phyloP scores from a whole-genome alignment of 805 yeast species.

The Kodamaea laetipori region DNA sequence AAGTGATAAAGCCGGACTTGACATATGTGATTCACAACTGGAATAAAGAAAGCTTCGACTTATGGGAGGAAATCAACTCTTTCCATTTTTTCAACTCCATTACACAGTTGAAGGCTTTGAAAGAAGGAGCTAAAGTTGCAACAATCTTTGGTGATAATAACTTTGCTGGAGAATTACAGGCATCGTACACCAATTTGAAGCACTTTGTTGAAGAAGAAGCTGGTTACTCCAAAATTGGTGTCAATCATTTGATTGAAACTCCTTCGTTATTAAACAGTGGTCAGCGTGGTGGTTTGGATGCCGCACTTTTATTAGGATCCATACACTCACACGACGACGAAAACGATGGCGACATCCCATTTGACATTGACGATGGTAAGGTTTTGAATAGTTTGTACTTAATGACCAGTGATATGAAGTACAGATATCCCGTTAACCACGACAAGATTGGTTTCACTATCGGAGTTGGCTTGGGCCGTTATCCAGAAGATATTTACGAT shows the following conservation, averaged over 20 bases:
- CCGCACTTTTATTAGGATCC: slow-evolving; percentile 64
- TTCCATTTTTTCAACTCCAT: slow-evolving; percentile 78
- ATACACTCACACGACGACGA: slow-evolving; percentile 47
- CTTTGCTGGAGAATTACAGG: slow-evolving; percentile 31
- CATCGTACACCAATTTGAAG: slow-evolving; percentile 36
- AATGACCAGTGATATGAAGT: slow-evolving; percentile 67
- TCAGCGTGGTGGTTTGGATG: slow-evolving; percentile 71
- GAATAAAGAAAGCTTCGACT: slow-evolving; percentile 71
- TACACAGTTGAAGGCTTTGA: slow-evolving; percentile 70
- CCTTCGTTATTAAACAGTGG: slow-evolving; percentile 48
- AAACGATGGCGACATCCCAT: slow-evolving; percentile 52
- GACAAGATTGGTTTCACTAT: slow-evolving; percentile 38
- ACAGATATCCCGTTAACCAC: slow-evolving; percentile 76
- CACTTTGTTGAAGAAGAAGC: slow-evolving; percentile 41
- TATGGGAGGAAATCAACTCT: slow-evolving; percentile 88
- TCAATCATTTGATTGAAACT: slow-evolving; percentile 69
- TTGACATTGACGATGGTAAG: slow-evolving; percentile 57
- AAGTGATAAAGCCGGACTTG: slow-evolving; percentile 69
- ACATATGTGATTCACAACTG: slow-evolving; percentile 62
- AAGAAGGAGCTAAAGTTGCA: slow-evolving; percentile 52
- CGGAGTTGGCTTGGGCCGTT: slow-evolving; percentile 82
- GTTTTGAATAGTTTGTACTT: slow-evolving; percentile 64
- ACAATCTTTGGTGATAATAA: slow-evolving; percentile 21
- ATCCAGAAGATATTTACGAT: slow-evolving; percentile 89
- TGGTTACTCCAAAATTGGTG: slow-evolving; percentile 36